A percentile compares a stretch with the other conserved stretches of the same genome.
Evolutionary conservation across 2,329 filamentous ascomycete species (phyloP).

Genomic region (Aschersonia sp.): DNA sequence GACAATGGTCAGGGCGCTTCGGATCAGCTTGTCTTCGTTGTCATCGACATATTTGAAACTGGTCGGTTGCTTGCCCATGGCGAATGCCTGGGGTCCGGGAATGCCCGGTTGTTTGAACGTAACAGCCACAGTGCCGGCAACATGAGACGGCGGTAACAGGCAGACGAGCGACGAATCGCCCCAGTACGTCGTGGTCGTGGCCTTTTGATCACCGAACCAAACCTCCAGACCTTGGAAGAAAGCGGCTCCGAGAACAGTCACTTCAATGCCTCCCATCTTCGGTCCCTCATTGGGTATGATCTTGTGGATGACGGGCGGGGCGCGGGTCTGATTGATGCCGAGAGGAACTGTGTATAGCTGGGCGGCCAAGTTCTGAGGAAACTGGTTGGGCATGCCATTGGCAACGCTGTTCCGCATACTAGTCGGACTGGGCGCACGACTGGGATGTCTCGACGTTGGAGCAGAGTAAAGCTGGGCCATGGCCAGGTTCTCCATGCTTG

Average conservation of each 20-base stretch:
- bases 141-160: conserved; percentile 55
- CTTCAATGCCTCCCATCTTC: conserved; percentile 71
- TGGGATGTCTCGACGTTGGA: conserved; percentile 57
- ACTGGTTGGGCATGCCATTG: conserved; percentile 26
- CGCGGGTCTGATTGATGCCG: conserved; percentile 30
- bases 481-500: conserved; percentile 50
- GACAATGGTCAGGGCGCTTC: conserved; percentile 50
- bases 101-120: conserved; percentile 45
- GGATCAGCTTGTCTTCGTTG: conserved; percentile 52
- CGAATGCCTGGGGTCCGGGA: conserved; percentile 19
- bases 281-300: conserved; percentile 74
- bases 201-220: conserved; percentile 58
- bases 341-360: conserved; percentile 35
- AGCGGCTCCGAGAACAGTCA: conserved; percentile 67
- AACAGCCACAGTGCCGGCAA: conserved; percentile 55
- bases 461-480: conserved; percentile 56
- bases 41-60: conserved; percentile 64
- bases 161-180: conserved; percentile 68
- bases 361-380: conserved; percentile 31
- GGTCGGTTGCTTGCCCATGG: conserved; percentile 25
- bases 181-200: conserved; percentile 66
- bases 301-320: conserved; percentile 55
- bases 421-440: conserved; percentile 63
- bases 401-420: conserved; percentile 31
- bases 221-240: conserved; percentile 69